phyloP scores from a whole-genome alignment of 257 asterid genomes.

The Misopates orontium region DNA sequence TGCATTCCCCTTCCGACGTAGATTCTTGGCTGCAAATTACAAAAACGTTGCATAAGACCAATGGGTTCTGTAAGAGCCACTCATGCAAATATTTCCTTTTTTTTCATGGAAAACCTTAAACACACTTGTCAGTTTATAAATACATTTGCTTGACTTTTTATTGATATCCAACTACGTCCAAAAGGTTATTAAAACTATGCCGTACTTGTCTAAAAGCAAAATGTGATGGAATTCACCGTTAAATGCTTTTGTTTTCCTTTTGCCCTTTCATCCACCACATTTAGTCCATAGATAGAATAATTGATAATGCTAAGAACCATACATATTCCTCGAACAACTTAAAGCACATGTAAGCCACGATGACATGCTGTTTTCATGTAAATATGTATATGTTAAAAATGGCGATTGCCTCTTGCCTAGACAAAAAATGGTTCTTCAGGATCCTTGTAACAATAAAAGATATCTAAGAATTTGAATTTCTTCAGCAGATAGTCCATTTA shows the following conservation, averaged over 20 bases:
- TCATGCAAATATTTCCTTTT: not conserved
- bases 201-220: not conserved
- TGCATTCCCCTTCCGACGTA: conserved; percentile 99
- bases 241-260: not conserved
- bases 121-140: not conserved
- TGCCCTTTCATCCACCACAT: not conserved
- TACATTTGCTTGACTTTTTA: not conserved
- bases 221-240: not conserved
- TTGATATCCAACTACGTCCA: not conserved
- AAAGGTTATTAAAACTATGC: not conserved
- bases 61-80: not conserved
- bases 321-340: not conserved
- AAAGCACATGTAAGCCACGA: no score
- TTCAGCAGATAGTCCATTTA: no score
- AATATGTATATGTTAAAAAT: no score
- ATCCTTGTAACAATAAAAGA: no score
- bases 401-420: no score
- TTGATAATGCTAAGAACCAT: not conserved
- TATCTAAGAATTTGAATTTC: no score
- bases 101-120: not conserved
- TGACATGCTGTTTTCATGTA: no score
- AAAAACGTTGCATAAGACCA: conserved; percentile 18
- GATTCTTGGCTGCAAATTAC: conserved; percentile 75
- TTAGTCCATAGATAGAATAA: not conserved
- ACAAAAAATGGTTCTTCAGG: no score